phyloP scores from a whole-genome alignment of 1,139 yeast genomes.

The Protomyces pachydermus region DNA sequence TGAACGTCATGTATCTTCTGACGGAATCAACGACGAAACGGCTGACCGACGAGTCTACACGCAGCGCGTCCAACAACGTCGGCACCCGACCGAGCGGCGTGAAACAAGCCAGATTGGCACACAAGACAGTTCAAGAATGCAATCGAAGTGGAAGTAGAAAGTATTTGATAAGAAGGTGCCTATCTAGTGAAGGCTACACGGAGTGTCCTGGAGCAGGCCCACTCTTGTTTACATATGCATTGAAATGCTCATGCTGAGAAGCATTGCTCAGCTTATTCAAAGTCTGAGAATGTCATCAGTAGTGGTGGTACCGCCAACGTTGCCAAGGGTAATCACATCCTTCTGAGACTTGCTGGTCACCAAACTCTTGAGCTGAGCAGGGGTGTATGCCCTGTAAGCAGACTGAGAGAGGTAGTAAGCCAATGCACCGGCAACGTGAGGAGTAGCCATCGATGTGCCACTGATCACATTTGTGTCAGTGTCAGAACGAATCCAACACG shows the following conservation, averaged over 20 bases:
- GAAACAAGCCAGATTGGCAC: no score
- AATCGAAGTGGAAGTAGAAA: no score
- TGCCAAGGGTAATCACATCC: not conserved
- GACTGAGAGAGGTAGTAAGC: not conserved
- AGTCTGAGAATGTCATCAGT: not conserved
- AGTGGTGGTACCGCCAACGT: not conserved
- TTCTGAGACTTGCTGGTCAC: not conserved
- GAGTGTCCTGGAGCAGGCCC: no score
- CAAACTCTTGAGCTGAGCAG: not conserved
- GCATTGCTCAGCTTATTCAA: not conserved
- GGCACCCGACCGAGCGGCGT: no score
- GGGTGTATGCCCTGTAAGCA: conserved; percentile 49
- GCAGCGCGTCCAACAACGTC: no score
- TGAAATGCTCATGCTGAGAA: not conserved
- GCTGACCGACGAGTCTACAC: no score
- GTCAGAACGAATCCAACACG: conserved; percentile 71
- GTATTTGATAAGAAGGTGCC: no score
- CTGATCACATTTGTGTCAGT: conserved; percentile 69
- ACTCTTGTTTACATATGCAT: not conserved
- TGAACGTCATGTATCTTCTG: no score
- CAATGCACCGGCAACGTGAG: conserved; percentile 70
- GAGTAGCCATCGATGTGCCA: conserved; percentile 92
- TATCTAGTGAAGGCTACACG: no score
- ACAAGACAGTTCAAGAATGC: no score
- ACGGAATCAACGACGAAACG: no score